Percentiles rank a stretch among this genome's conserved stretches.
phyloP scores from a whole-genome alignment of 768 basidiomycete genomes.

The Tylopilus cervinicoccineus region DNA sequence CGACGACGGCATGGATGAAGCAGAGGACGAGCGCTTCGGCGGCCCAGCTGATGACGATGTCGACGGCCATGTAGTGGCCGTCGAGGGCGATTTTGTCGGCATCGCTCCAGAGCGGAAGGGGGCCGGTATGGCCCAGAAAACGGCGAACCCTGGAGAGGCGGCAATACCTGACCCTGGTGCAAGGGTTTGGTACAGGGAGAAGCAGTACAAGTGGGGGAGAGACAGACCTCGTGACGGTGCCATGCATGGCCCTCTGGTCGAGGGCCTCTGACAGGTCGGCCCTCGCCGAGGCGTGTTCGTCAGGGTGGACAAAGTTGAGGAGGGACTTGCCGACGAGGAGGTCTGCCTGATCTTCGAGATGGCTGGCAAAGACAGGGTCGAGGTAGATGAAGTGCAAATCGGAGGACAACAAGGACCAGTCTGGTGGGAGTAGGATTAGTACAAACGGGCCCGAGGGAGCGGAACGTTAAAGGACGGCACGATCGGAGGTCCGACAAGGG shows the following conservation, averaged over 20 bases:
- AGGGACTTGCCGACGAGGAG: conserved; percentile 66
- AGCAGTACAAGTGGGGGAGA: conserved; percentile 1
- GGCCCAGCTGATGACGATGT: conserved; percentile 88
- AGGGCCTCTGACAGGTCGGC: conserved; percentile 72
- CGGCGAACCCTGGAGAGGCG: conserved; percentile 72
- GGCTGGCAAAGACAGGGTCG: conserved; percentile 71
- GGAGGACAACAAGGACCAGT: conserved; percentile 79
- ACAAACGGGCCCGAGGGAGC: conserved; percentile 12
- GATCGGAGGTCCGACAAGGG: conserved; percentile 24
- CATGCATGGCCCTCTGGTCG: conserved; percentile 71
- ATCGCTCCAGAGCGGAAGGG: conserved; percentile 52
- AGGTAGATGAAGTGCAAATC: conserved; percentile 78
- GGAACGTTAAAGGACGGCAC: conserved; percentile 10
- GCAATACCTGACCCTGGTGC: conserved; percentile 68
- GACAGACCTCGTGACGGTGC: conserved; percentile 73
- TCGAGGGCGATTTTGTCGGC: conserved; percentile 69
- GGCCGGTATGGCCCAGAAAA: conserved; percentile 63
- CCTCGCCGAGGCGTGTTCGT: conserved; percentile 72
- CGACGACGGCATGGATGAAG: conserved; percentile 81
- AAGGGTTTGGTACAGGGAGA: conserved; percentile 22
- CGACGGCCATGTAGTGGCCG: conserved; percentile 77
- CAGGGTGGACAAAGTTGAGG: conserved; percentile 78
- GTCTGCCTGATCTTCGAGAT: conserved; percentile 71
- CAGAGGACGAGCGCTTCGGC: conserved; percentile 84
- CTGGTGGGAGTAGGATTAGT: conserved; percentile 36